phyloP scores from a whole-genome alignment of 352 stramenopile genomes.

The Aphanomyces euteiches region DNA sequence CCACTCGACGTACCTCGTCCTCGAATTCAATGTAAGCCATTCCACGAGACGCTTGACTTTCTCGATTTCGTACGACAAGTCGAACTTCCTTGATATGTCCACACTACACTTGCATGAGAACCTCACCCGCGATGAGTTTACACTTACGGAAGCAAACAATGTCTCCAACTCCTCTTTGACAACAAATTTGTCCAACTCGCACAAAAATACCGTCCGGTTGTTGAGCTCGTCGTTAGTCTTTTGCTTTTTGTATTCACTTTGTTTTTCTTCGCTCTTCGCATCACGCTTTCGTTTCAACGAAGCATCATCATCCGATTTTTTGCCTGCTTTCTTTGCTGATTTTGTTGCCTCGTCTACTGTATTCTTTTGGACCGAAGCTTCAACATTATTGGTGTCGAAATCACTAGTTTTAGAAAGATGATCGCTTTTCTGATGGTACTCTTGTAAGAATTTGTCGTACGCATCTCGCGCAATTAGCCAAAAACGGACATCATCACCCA shows the following conservation, averaged over 20 bases:
- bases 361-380: too few species aligned
- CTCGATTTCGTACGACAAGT: slow-evolving; percentile 14
- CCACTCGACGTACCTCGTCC: background rate
- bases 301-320: background rate
- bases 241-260: slow-evolving; percentile 24
- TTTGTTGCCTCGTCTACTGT: background rate
- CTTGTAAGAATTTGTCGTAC: background rate
- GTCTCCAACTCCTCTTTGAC: slow-evolving; percentile 2
- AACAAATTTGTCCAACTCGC: slow-evolving; percentile 13
- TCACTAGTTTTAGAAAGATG: background rate
- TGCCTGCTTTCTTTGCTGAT: background rate
- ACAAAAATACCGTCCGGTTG: slow-evolving; percentile 13
- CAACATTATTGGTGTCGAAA: too few species aligned
- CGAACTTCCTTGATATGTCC: slow-evolving; percentile 5
- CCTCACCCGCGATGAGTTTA: background rate
- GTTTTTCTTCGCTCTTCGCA: slow-evolving; percentile 4
- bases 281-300: background rate
- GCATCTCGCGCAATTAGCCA: background rate
- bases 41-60: slow-evolving; percentile 21
- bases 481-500: slow-evolving; percentile 8
- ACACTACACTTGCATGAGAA: slow-evolving; percentile 6
- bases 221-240: background rate
- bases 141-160: slow-evolving; percentile 11
- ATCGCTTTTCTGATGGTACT: background rate
- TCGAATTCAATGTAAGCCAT: slow-evolving; percentile 29